Evolutionary conservation across 768 basidiomycete genomes (phyloP).

Genomic region (Daedalea quercina): DNA sequence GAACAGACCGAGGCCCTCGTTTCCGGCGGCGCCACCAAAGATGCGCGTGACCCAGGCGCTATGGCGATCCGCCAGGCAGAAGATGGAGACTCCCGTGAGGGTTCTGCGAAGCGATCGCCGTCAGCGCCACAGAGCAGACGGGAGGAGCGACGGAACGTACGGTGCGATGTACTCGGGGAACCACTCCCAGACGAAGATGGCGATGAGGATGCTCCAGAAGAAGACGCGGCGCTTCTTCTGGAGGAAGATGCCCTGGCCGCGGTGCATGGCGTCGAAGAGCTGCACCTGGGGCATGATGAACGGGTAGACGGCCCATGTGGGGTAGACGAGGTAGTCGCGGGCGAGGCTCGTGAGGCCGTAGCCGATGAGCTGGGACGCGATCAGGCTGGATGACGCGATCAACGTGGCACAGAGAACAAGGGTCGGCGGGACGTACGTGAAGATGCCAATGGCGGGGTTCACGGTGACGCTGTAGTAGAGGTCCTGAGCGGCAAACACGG

Average conservation of each 20-base stretch:
- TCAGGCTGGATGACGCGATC: constrained; percentile 28
- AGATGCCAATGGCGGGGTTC: constrained; percentile 13
- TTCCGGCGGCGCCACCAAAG: constrained; percentile 31
- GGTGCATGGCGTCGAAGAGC: constrained; percentile 17
- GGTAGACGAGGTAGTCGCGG: constrained; percentile 45
- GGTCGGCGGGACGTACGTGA: constrained; percentile 20
- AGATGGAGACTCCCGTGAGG: constrained; percentile 28
- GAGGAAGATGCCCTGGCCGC: constrained; percentile 29
- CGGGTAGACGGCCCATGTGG: constrained; percentile 32
- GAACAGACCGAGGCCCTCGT: constrained; percentile 56
- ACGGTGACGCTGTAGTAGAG: constrained; percentile 26
- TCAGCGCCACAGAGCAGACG: constrained; percentile 17
- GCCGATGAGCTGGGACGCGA: constrained; percentile 27
- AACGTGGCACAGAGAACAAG: background rate
- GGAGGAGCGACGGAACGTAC: constrained; percentile 17
- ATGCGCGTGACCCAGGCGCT: constrained; percentile 20
- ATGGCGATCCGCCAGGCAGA: constrained; percentile 28
- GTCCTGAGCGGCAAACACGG: constrained; percentile 26
- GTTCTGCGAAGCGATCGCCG: constrained; percentile 29
- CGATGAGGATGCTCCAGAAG: constrained; percentile 32
- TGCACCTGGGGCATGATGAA: constrained; percentile 19
- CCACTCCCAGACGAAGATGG: constrained; percentile 29
- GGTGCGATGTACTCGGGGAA: constrained; percentile 26
- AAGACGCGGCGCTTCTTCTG: constrained; percentile 30
- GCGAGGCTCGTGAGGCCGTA: constrained; percentile 27